Percentiles rank a stretch among this genome's conserved stretches.
Conservation (phyloP, 2,329 filamentous ascomycete genomes). For the Fusarium subtropicale region DNA sequence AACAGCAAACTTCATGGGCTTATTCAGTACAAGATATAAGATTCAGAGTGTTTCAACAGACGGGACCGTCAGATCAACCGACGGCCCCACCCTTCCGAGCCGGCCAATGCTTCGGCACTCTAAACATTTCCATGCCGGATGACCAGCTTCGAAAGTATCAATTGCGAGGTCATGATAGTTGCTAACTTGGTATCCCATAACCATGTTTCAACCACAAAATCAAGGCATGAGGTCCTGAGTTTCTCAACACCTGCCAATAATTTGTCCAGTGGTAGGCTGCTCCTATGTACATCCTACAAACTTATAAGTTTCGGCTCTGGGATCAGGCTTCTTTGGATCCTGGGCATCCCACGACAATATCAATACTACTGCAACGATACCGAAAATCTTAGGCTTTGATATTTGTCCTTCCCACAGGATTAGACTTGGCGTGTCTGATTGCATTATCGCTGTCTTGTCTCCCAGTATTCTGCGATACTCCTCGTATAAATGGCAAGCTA, state of each 20-base stretch:
- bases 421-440: neutral
- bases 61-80: slow-evolving; percentile 28
- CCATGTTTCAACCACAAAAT: neutral
- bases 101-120: slow-evolving; percentile 7
- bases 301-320: neutral
- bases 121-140: neutral
- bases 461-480: neutral
- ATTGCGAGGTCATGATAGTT: neutral
- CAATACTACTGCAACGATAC: neutral
- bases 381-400: neutral
- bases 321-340: slow-evolving; percentile 15
- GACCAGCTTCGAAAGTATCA: neutral
- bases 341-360: slow-evolving; percentile 15
- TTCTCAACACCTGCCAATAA: neutral
- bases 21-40: neutral
- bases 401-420: neutral
- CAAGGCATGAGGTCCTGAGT: no score
- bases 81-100: slow-evolving; percentile 35
- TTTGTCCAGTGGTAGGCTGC: neutral
- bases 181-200: neutral
- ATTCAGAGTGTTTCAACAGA: slow-evolving; percentile 9
- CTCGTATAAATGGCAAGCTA: slow-evolving; percentile 19
- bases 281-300: neutral
- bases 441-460: neutral
- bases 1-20: neutral